These are phyloP conservation scores for Fusarium sp. DNA, from an alignment of 2,329 filamentous ascomycete species.

Conservation along the genomic window DNA sequence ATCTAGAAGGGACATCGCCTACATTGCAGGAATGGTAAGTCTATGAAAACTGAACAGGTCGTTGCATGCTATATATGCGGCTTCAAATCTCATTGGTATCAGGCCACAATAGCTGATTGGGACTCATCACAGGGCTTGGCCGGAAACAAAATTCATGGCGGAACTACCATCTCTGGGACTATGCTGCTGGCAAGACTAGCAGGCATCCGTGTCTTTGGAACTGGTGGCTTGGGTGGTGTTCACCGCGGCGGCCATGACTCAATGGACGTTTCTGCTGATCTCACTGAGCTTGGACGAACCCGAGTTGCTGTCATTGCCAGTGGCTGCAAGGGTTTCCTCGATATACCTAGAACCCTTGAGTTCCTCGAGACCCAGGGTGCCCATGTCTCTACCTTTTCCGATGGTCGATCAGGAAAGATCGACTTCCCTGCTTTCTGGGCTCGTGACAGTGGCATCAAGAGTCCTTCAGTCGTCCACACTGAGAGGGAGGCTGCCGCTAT, in stretches of 20 bases:
- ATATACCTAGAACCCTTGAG: slow-evolving; percentile 90
- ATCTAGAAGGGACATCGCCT: slow-evolving; percentile 87
- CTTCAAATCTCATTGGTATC: neutral
- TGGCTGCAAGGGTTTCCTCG: slow-evolving; percentile 95
- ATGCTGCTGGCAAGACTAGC: slow-evolving; percentile 89
- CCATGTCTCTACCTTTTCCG: slow-evolving; percentile 88
- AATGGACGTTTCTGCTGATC: slow-evolving; percentile 94
- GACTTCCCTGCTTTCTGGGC: slow-evolving; percentile 96
- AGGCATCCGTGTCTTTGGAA: slow-evolving; percentile 93
- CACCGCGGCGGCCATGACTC: slow-evolving; percentile 87
- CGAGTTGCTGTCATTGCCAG: slow-evolving; percentile 88
- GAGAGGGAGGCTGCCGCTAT: slow-evolving; percentile 91
- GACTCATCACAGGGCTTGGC: slow-evolving; percentile 31
- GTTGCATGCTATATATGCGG: neutral
- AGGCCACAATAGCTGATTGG: slow-evolving; percentile 15
- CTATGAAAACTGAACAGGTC: neutral
- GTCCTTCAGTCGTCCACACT: slow-evolving; percentile 78
- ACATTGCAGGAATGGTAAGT: slow-evolving; percentile 79
- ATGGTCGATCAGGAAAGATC: slow-evolving; percentile 76
- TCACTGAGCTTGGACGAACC: slow-evolving; percentile 92
- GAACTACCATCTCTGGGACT: slow-evolving; percentile 92
- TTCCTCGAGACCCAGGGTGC: slow-evolving; percentile 78
- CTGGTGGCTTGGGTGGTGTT: slow-evolving; percentile 92
- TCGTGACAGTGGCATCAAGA: slow-evolving; percentile 83
- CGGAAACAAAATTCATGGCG: slow-evolving; percentile 78